Percentiles rank a stretch among this genome's conserved stretches.
These are phyloP conservation scores for Porogramme epimiltina DNA, from an alignment of 1,284 basidiomycete species.

Conservation along the genomic window DNA sequence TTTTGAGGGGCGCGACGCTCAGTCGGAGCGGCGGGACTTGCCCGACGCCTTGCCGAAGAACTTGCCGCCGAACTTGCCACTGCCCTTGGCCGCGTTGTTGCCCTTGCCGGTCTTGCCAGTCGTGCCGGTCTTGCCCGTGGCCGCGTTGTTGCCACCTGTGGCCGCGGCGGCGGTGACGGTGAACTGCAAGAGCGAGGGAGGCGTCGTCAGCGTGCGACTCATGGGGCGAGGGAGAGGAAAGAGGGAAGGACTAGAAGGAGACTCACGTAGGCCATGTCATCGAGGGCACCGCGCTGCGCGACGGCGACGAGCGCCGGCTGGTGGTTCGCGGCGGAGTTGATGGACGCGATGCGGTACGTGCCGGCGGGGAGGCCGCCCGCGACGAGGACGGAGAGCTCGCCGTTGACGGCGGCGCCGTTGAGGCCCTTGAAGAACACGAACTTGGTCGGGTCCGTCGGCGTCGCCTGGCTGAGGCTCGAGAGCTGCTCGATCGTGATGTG, in stretches of 20 bases:
- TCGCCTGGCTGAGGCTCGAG: conserved; percentile 43
- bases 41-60: conserved; percentile 3
- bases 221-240: conserved; percentile 28
- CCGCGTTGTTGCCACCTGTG: conserved; percentile 21
- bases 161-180: conserved; percentile 31
- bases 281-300: conserved; percentile 59
- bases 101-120: neutral
- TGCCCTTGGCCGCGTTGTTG: neutral
- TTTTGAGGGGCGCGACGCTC: neutral
- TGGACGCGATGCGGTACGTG: conserved; percentile 53
- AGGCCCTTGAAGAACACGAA: conserved; percentile 70
- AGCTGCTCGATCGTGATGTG: conserved; percentile 60
- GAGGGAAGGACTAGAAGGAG: neutral
- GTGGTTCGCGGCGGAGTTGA: conserved; percentile 59
- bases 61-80: neutral
- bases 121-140: neutral
- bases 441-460: conserved; percentile 46
- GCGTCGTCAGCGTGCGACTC: neutral
- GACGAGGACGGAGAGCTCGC: conserved; percentile 50
- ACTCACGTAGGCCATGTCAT: conserved; percentile 61
- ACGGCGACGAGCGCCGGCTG: conserved; percentile 56
- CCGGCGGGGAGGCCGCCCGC: conserved; percentile 55
- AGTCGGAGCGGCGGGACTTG: conserved; percentile 16
- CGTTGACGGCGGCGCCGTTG: conserved; percentile 46
- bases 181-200: conserved; percentile 4